These are phyloP conservation scores for Pleurostoma richardsiae DNA, from an alignment of 2,329 filamentous ascomycete species.

Conservation along the genomic window DNA sequence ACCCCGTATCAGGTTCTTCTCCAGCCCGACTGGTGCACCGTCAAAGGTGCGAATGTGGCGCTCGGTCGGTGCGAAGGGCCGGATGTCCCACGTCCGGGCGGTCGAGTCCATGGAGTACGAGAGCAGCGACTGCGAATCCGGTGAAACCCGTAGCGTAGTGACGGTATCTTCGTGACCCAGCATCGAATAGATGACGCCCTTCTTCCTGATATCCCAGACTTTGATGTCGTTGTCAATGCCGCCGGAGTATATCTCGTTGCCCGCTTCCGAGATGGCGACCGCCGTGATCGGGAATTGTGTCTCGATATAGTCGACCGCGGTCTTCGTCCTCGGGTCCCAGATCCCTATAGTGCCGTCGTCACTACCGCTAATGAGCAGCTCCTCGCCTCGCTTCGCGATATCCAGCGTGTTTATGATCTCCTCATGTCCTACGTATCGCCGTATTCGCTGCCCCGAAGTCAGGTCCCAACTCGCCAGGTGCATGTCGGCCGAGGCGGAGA, in stretches of 20 bases:
- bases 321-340: slow-evolving; percentile 91
- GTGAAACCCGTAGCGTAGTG: slow-evolving; percentile 85
- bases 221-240: slow-evolving; percentile 97
- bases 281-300: slow-evolving; percentile 92
- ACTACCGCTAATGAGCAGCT: slow-evolving; percentile 83
- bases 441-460: slow-evolving; percentile 86
- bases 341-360: slow-evolving; percentile 93
- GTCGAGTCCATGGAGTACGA: slow-evolving; percentile 95
- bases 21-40: slow-evolving; percentile 79
- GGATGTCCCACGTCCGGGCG: slow-evolving; percentile 91
- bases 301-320: slow-evolving; percentile 80
- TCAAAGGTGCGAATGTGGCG: slow-evolving; percentile 84
- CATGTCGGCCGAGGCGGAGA: slow-evolving; percentile 90
- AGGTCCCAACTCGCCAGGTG: slow-evolving; percentile 93
- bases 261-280: slow-evolving; percentile 85
- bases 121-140: slow-evolving; percentile 82
- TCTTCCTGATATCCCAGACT: slow-evolving; percentile 94
- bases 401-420: slow-evolving; percentile 94
- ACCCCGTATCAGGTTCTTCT: slow-evolving; percentile 86
- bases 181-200: slow-evolving; percentile 81
- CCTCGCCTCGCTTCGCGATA: slow-evolving; percentile 83
- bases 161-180: slow-evolving; percentile 88
- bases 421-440: slow-evolving; percentile 87
- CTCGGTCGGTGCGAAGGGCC: slow-evolving; percentile 87
- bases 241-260: slow-evolving; percentile 91